Percentiles rank a stretch among this genome's conserved stretches.
Evolutionary conservation across 2,329 filamentous ascomycete species (phyloP).

Genomic region (Dryadomyces sulphureus): DNA sequence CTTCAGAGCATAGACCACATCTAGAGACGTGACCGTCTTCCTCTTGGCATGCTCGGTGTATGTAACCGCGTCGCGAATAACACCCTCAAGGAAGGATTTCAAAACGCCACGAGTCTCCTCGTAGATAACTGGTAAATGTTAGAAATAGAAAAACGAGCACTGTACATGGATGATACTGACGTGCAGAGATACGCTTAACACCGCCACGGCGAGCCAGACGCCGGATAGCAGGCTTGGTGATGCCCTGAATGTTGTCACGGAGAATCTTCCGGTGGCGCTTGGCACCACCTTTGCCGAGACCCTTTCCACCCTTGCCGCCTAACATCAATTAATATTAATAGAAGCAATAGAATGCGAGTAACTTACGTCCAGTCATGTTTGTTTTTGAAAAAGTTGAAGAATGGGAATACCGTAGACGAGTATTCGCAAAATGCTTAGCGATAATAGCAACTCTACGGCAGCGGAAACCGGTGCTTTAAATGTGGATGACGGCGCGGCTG

Average conservation of each 20-base stretch:
- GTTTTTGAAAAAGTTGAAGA: slow-evolving; percentile 20
- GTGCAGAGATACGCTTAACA: slow-evolving; percentile 99
- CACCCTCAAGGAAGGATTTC: slow-evolving; percentile 64
- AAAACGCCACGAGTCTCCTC: slow-evolving; percentile 65
- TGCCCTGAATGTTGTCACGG: slow-evolving; percentile 98
- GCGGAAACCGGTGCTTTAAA: slow-evolving; percentile 10
- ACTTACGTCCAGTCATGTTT: slow-evolving; percentile 15
- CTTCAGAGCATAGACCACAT: slow-evolving; percentile 55
- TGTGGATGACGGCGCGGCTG: slow-evolving; percentile 8
- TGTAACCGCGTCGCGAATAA: slow-evolving; percentile 64
- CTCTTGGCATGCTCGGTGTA: slow-evolving; percentile 72
- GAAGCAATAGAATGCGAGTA: not conserved
- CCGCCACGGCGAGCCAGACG: slow-evolving; percentile 98
- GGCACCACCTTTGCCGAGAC: slow-evolving; percentile 93
- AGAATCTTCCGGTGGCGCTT: slow-evolving; percentile 99
- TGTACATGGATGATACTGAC: slow-evolving; percentile 42
- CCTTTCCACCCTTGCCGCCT: slow-evolving; percentile 95
- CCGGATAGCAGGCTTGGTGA: slow-evolving; percentile 95
- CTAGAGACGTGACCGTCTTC: slow-evolving; percentile 61
- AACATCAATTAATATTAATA: slow-evolving; percentile 19
- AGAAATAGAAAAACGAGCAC: not conserved
- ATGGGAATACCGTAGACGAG: slow-evolving; percentile 12
- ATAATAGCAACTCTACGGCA: not conserved
- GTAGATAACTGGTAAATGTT: slow-evolving; percentile 49
- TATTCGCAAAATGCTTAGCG: not conserved